phyloP scores from a whole-genome alignment of 208 protist species.

The Trypanosoma mega region DNA sequence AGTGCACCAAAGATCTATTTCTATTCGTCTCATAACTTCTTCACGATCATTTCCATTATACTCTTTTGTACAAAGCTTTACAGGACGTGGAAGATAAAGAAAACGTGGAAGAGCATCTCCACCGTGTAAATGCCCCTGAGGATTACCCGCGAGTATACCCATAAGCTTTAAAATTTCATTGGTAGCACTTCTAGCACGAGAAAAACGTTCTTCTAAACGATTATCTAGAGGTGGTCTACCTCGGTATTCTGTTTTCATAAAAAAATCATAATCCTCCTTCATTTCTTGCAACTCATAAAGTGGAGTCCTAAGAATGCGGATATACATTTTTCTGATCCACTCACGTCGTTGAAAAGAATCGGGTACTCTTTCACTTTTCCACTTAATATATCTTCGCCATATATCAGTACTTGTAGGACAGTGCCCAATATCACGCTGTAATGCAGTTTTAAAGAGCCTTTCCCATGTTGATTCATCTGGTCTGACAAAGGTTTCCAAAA shows the following conservation, averaged over 20 bases:
- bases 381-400: slow-evolving; percentile 70
- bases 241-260: slow-evolving; percentile 59
- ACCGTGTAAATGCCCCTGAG: background rate
- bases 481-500: slow-evolving; percentile 54
- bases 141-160: slow-evolving; percentile 6
- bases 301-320: slow-evolving; percentile 68
- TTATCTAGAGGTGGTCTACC: slow-evolving; percentile 50
- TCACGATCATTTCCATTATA: slow-evolving; percentile 10
- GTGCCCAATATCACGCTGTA: slow-evolving; percentile 72
- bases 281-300: slow-evolving; percentile 60
- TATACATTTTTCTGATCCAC: slow-evolving; percentile 67
- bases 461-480: slow-evolving; percentile 54
- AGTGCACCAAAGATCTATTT: slow-evolving; percentile 59
- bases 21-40: slow-evolving; percentile 28
- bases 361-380: slow-evolving; percentile 45
- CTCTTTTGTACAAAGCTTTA: slow-evolving; percentile 11
- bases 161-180: slow-evolving; percentile 21
- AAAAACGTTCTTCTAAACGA: slow-evolving; percentile 29
- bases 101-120: slow-evolving; percentile 19
- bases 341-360: slow-evolving; percentile 44
- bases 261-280: slow-evolving; percentile 76
- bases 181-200: slow-evolving; percentile 14
- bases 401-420: slow-evolving; percentile 65
- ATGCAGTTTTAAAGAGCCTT: slow-evolving; percentile 51
- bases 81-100: slow-evolving; percentile 52